Conservation (phyloP, 805 yeast genomes). For the Wickerhamomyces kurtzmanii region DNA sequence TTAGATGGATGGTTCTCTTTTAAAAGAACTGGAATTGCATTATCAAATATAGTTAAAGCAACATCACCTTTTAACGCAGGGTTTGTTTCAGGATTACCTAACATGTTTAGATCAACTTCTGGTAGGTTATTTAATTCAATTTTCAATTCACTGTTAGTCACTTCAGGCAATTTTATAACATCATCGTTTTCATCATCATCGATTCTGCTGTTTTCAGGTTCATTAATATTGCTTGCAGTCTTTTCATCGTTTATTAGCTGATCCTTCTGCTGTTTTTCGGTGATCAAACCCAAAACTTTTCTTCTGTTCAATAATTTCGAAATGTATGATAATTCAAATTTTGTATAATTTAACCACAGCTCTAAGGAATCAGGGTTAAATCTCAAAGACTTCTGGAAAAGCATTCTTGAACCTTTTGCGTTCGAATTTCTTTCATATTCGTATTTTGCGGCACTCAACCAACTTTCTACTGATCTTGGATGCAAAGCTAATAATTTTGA, state of each 20-base stretch:
- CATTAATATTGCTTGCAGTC: conserved; percentile 14
- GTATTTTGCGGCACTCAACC: conserved; percentile 93
- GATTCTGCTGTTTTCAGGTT: conserved; percentile 16
- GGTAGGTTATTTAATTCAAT: conserved; percentile 67
- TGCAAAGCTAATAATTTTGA: conserved; percentile 74
- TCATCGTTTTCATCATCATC: conserved; percentile 22
- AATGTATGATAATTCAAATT: conserved; percentile 79
- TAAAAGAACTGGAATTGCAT: conserved; percentile 40
- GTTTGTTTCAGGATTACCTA: conserved; percentile 79
- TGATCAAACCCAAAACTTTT: conserved; percentile 66
- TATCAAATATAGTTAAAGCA: conserved; percentile 60
- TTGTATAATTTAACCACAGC: conserved; percentile 81
- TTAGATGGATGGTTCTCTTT: conserved; percentile 9
- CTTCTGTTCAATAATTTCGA: conserved; percentile 79
- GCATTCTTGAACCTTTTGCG: conserved; percentile 78
- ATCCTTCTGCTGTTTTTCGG: conserved; percentile 59
- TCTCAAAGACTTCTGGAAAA: conserved; percentile 77
- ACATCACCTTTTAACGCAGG: conserved; percentile 73
- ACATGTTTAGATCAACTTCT: conserved; percentile 75
- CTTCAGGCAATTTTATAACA: conserved; percentile 33
- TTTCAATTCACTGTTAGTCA: conserved; percentile 43
- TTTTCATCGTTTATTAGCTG: conserved; percentile 25
- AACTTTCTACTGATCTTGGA: conserved; percentile 82
- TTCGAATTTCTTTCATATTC: conserved; percentile 86
- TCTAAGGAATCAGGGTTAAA: conserved; percentile 66